Percentiles rank a stretch among this genome's conserved stretches.
Conservation (phyloP, 306 rosid genomes). For the Prunus dulcis region DNA sequence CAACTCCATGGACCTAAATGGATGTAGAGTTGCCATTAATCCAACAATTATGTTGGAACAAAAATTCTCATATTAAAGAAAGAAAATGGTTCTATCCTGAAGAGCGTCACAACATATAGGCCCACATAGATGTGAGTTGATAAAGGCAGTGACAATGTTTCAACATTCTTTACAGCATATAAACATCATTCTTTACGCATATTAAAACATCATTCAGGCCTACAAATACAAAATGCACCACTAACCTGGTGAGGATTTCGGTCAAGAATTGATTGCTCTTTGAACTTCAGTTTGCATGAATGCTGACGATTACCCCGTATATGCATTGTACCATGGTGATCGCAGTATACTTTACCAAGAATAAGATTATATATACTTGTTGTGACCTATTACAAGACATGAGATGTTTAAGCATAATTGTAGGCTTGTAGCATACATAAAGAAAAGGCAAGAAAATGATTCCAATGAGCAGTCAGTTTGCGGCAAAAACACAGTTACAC, state of each 20-base stretch:
- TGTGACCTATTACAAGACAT: constrained; percentile 61
- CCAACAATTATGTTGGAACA: neutral
- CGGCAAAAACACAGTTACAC: constrained; percentile 13
- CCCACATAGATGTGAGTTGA: neutral
- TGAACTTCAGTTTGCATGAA: constrained; percentile 83
- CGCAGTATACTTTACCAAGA: constrained; percentile 91
- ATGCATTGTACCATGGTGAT: constrained; percentile 91
- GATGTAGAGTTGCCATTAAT: constrained; percentile 10
- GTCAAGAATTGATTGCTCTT: constrained; percentile 91
- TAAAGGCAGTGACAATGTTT: constrained; percentile 6
- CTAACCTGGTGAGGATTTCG: constrained; percentile 97
- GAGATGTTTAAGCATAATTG: constrained; percentile 11
- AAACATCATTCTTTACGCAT: neutral
- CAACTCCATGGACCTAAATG: constrained; percentile 72
- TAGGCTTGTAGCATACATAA: neutral
- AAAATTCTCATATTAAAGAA: neutral
- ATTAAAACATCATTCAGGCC: neutral
- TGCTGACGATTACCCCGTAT: constrained; percentile 79
- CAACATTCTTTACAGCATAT: neutral
- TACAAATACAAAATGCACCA: constrained; percentile 9
- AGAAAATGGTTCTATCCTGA: neutral
- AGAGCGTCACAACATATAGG: neutral
- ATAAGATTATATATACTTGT: constrained; percentile 90
- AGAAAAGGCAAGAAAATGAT: neutral
- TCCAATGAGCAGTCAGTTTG: constrained; percentile 7